These are phyloP conservation scores for Spencermartinsiella europaea DNA, from an alignment of 805 yeast species.

Conservation along the genomic window DNA sequence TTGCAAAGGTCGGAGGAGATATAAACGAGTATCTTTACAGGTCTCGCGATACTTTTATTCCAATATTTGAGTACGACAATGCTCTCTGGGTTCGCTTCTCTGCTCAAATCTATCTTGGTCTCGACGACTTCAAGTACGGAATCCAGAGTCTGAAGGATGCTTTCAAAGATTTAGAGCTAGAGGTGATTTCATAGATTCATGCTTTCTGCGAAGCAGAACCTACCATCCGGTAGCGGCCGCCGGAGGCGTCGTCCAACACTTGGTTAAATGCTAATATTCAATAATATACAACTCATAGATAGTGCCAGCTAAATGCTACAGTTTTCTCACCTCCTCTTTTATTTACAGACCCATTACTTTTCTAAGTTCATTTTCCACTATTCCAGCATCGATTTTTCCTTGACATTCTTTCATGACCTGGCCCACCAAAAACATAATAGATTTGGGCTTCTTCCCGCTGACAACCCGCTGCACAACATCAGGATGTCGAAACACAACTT, in stretches of 20 bases:
- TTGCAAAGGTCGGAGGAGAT: conserved; percentile 19
- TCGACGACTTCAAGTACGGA: conserved; percentile 48
- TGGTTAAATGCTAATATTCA: too few species aligned
- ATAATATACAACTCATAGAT: too few species aligned
- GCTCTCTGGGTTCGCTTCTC: conserved; percentile 47
- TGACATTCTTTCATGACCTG: conserved; percentile 75
- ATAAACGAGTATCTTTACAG: conserved; percentile 19
- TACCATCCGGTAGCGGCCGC: too few species aligned
- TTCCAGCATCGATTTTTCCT: conserved; percentile 47
- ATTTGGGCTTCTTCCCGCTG: conserved; percentile 52
- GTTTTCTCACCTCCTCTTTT: too few species aligned
- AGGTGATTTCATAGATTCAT: not conserved
- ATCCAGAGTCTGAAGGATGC: conserved; percentile 36
- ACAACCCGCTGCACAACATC: conserved; percentile 53
- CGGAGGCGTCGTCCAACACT: too few species aligned
- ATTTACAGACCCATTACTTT: too few species aligned
- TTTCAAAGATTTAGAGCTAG: not conserved
- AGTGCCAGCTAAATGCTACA: too few species aligned
- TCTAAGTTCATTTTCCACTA: conserved; percentile 11
- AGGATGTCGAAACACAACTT: conserved; percentile 42
- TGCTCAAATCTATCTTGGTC: conserved; percentile 56
- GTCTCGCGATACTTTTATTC: conserved; percentile 45
- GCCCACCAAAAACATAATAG: conserved; percentile 77
- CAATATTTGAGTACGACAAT: conserved; percentile 40
- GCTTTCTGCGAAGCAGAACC: not conserved